Base-by-base conservation (phyloP, 1,284 basidiomycete species). In the Ceratobasidium sp. region DNA sequence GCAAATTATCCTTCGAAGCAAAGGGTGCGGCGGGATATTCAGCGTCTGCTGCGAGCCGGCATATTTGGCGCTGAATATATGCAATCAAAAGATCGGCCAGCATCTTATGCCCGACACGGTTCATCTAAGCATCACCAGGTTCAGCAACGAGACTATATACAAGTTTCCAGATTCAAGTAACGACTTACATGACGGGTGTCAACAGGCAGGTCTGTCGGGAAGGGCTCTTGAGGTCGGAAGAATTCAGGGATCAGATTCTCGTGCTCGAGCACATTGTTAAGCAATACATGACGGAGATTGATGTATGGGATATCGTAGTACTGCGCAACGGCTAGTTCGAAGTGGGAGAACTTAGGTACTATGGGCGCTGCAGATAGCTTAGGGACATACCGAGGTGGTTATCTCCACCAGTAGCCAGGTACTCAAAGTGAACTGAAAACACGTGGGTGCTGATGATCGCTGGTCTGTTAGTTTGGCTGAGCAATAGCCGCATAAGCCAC, bases 11-110 rank as follows among this genome's bases (percentile, higher is more conserved):
- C 12, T 45, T 23, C 14, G 64, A 55, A 2, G 28, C 48, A 55
- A 55, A 67, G 10, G 64, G 52, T 23, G 48, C 64, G 76, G 73
- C 39, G 0, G 79, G 80, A 12, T 80, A 71, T 8, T 80, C 80
- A 52, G 77, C 79, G 1, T 74, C 74, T 1, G 48, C 34, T 6
- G 76, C 64, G 18, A 82, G 75, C 43, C 77, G 76, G 71, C 82
- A 82, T 23, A 82, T 75, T 73, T 82, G 79, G 12, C 77, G 77
- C 74, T 83, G 81, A 36, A 81, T 77, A 74, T 80, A 81, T 8
- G 79, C 73, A 18, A 80, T 77, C 9, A 81, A 73, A 1, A 82
- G 72, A 67, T 83, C 82, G 9, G 80, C 79, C 39, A 82, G 70
- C 60, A 74, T 67, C 16, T 58, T 71, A 52, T 76, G 75, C 18